Evolutionary conservation across 2,329 filamentous ascomycete genomes (phyloP), one percentile per base, ranked within the genome.

Genomic region (Aphanocladium album): DNA sequence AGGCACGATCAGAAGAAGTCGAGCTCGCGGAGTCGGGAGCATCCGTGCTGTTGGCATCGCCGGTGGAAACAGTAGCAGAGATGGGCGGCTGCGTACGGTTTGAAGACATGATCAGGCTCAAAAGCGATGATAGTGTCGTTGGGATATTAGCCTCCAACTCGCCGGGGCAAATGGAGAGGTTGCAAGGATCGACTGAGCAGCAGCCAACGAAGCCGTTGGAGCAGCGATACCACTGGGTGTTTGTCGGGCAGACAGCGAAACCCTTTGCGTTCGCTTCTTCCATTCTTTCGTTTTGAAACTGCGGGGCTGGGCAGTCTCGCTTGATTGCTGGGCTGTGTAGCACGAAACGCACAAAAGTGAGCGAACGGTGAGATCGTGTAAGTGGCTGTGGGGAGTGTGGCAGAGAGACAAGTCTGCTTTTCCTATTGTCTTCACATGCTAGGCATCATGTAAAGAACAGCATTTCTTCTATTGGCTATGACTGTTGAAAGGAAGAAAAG

Each of bases 131-230:
- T 37, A 41, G 17, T 5, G 27, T 47, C 19, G 43, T 14, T 16
- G 19, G 25, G 7, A 11, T 19, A 2, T 37, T 46, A 7, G 14
- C 16, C 27, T 3, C 25, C 5, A 11, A 12, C 2, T 17, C 16
- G 39, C 62, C 64, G 11, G 73, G 73, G 60, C 76, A 79, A 7
- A 60, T 63, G 2, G 60, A 49, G 52, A 69, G 55, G 3, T 63
- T 60, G 65, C 81, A 83, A 17, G 79, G 74, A 62, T 80, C 67
- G 16, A 73, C 67, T 16, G 70, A 67, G 66, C 80, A 83, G 65
- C 82, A 83, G 19, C 78, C 80, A 2, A 55, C 60, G 64, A 77
- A 80, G 35, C 64, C 63, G 64, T 69, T 75, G 52, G 56, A 45
- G 64, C 79, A 83, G 25, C 62, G 54, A 64, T 77, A 81, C 63